These are phyloP conservation scores for Fusarium setosum DNA, from an alignment of 2,329 filamentous ascomycete species.

Conservation along the genomic window DNA sequence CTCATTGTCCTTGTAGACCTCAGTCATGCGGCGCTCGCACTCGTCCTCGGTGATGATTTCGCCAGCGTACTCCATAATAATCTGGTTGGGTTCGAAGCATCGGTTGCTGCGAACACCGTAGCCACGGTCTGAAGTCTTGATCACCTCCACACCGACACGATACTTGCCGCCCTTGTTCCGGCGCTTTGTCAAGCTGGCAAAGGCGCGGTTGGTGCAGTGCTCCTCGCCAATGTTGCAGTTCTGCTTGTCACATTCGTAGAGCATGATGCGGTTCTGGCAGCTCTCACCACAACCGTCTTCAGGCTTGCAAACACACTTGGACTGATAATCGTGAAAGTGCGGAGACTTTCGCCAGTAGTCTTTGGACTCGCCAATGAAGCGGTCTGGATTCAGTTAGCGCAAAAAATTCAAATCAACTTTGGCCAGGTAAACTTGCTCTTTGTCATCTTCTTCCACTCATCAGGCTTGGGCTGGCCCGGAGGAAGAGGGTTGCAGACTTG, in stretches of 20 bases:
- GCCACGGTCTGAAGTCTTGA: conserved; percentile 89
- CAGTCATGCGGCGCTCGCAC: conserved; percentile 92
- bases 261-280: conserved; percentile 96
- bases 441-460: conserved; percentile 92
- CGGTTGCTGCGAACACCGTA: conserved; percentile 93
- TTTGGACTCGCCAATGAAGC: conserved; percentile 87
- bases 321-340: conserved; percentile 78
- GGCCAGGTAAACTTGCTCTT: conserved; percentile 73
- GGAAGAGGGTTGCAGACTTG: conserved; percentile 90
- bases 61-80: conserved; percentile 98
- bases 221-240: conserved; percentile 87
- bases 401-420: conserved; percentile 25
- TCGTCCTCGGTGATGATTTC: conserved; percentile 97
- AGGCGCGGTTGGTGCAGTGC: conserved; percentile 86
- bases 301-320: conserved; percentile 80
- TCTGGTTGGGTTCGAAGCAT: conserved; percentile 87
- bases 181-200: conserved; percentile 81
- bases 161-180: conserved; percentile 85
- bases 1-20: conserved; percentile 92
- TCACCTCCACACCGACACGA: conserved; percentile 92
- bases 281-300: conserved; percentile 87
- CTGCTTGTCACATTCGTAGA: conserved; percentile 92
- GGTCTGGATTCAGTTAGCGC: conserved; percentile 67
- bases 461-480: conserved; percentile 87
- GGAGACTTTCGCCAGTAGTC: conserved; percentile 85